These are phyloP conservation scores for Saposhnikovia divaricata DNA, from an alignment of 129 eudicot species.

Conservation along the genomic window DNA sequence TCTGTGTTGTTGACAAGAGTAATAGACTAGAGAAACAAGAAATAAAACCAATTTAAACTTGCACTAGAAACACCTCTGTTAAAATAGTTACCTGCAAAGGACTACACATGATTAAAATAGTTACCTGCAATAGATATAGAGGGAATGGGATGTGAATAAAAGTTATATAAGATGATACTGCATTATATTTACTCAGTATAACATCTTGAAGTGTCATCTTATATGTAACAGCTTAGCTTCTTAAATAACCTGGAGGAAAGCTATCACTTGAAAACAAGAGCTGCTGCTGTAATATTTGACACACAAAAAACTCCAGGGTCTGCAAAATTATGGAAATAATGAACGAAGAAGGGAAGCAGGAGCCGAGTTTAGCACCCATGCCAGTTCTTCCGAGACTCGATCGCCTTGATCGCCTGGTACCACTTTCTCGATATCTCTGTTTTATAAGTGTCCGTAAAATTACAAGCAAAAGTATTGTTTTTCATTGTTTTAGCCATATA, in stretches of 20 bases:
- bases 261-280: neutral
- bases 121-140: neutral
- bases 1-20: neutral
- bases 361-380: slow-evolving; percentile 23
- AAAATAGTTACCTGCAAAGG: neutral
- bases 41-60: too few species aligned
- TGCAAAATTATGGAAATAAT: slow-evolving; percentile 11
- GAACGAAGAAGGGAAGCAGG: slow-evolving; percentile 23
- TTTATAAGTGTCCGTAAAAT: neutral
- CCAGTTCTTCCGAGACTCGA: slow-evolving; percentile 67
- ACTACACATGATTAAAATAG: neutral
- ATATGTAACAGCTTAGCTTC: slow-evolving; percentile 2
- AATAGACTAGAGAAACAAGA: too few species aligned
- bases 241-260: neutral
- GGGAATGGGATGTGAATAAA: neutral
- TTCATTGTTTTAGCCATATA: neutral
- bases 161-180: neutral
- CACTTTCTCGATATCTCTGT: neutral
- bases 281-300: neutral
- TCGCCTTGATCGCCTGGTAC: slow-evolving; percentile 74
- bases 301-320: neutral
- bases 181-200: neutral
- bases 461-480: neutral
- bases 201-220: slow-evolving; percentile 7
- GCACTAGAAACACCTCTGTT: neutral